Evolutionary conservation across 257 asterid genomes (phyloP), one percentile per base, ranked within the genome.

Genomic region (Jasminum sambac): DNA sequence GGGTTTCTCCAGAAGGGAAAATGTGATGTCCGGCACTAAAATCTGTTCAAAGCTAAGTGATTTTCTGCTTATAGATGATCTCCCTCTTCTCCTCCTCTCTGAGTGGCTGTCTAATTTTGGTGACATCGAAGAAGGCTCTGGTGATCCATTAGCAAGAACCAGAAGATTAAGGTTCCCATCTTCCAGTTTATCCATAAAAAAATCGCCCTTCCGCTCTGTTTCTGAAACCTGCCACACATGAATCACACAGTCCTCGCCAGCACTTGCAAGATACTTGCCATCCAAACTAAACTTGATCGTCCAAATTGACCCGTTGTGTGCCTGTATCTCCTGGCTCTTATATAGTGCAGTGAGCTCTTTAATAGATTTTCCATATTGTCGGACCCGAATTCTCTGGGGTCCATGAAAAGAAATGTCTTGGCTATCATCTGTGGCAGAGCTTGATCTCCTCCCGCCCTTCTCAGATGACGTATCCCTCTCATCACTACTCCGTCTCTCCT

Each of bases 341-440:
- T 89, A 95, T 66, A 95, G 48, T 57, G 89, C 97, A 0, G 99
- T 81, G 63, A 91, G 87, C 77, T 95, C 99, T 79, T 89, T 95
- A 67, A 82, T 84, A 21, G 99, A 85, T 74, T 95, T 91, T 37
- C 99, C 99, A 36, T 91, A 91, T 72, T 95, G 98, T 77, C 82
- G 87, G 50, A 86, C 97, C 65, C 97, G 83, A 68, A 95, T 85
- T 67, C 89, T 85, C 70, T 95, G 96, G 0, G 94, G 98, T 55
- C 96, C 99, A 13, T 82, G 97, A 85, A 87, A 91, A 43, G 94
- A 82, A 63, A 76, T 90, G 25, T 95, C 98, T 75, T 91, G 99
- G 75, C 98, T 95, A 81, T 91, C 98, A 83, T 95, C 99, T 0
- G 99, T 95, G 40, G 99, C 99, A 12, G 99, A 95, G 73, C 99